Evolutionary conservation across 352 stramenopile genomes (phyloP).

Genomic region (Globisporangium cederbergense): DNA sequence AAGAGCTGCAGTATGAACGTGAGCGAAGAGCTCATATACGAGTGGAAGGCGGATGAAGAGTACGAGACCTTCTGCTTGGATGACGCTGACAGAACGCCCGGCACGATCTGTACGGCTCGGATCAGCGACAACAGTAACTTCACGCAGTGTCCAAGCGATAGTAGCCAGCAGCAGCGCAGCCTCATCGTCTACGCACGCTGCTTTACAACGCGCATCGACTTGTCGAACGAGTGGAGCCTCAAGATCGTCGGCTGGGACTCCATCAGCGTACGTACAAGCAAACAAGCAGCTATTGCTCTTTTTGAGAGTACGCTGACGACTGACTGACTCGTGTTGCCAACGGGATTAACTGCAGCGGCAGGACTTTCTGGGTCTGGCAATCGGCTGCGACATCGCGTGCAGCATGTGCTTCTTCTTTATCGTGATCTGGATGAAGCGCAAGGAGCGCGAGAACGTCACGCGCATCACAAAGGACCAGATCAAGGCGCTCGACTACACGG

Average conservation of each 20-base stretch:
- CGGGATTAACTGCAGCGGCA: constrained; percentile 33
- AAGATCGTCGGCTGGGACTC: constrained; percentile 80
- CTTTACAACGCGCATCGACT: constrained; percentile 74
- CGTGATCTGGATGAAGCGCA: constrained; percentile 68
- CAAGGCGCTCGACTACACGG: constrained; percentile 74
- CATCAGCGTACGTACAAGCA: constrained; percentile 46
- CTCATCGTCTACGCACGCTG: constrained; percentile 72
- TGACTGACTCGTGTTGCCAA: neutral
- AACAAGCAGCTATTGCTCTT: too few relatives aligned
- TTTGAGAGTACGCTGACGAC: too few relatives aligned
- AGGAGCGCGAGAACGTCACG: constrained; percentile 61
- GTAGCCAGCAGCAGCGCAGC: constrained; percentile 24
- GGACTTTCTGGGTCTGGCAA: constrained; percentile 62
- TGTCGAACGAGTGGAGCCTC: constrained; percentile 67
- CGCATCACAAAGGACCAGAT: constrained; percentile 61
- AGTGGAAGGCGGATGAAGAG: constrained; percentile 47
- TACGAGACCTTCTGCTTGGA: constrained; percentile 36
- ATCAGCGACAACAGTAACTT: constrained; percentile 63
- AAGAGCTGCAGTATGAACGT: constrained; percentile 65
- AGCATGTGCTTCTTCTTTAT: constrained; percentile 64
- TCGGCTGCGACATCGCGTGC: constrained; percentile 68
- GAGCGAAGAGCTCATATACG: constrained; percentile 49
- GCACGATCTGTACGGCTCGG: constrained; percentile 32
- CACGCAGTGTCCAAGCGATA: constrained; percentile 31
- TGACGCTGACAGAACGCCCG: constrained; percentile 27